Evolutionary conservation across 805 yeast genomes (phyloP), one percentile per base, ranked within the genome.

Genomic region (Metschnikowia noctiluminum): DNA sequence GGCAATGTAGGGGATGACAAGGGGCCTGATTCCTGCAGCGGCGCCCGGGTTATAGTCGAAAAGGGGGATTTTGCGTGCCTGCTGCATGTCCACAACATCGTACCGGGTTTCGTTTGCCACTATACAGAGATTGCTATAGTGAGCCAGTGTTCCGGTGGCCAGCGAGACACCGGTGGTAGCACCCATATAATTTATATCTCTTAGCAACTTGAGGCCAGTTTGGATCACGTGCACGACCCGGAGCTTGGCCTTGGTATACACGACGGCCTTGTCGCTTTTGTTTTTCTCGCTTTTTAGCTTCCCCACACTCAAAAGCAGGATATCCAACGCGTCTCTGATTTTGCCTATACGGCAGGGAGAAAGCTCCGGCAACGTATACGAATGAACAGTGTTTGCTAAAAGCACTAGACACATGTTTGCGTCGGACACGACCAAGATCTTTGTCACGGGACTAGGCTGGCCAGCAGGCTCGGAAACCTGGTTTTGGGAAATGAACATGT

Each of bases 341-440:
- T 69, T 69, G 34, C 74, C 74, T 4, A 68, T 58, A 34, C 62
- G 68, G 21, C 63, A 58, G 1, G 75, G 74, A 7, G 70, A 58
- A 11, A 73, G 56, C 50, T 73, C 77, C 6, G 77, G 77, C 16
- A 70, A 50, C 0, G 67, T 56, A 49, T 57, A 66, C 8, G 65
- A 54, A 15, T 60, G 56, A 27, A 63, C 60, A 3, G 57, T 59
- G 6, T 60, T 56, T n/a, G 64, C 67, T 38, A 63, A 51, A 6
- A 69, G 42, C 1, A 65, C 57, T 39, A 71, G 56, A 5, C 59
- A 62, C 41, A 67, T 48, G 15, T 60, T 60, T 4, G 64, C 60
- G 9, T 55, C 59, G 0, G 61, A 56, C 32, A 71, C 49, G 6
- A 63, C 49, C 6, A 70, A 43, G 31, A 71, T 55, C 50, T 64